Percentiles rank a stretch among this genome's conserved stretches.
Evolutionary conservation across 2,329 filamentous ascomycete species (phyloP).

Genomic region (Epichloe elymi): DNA sequence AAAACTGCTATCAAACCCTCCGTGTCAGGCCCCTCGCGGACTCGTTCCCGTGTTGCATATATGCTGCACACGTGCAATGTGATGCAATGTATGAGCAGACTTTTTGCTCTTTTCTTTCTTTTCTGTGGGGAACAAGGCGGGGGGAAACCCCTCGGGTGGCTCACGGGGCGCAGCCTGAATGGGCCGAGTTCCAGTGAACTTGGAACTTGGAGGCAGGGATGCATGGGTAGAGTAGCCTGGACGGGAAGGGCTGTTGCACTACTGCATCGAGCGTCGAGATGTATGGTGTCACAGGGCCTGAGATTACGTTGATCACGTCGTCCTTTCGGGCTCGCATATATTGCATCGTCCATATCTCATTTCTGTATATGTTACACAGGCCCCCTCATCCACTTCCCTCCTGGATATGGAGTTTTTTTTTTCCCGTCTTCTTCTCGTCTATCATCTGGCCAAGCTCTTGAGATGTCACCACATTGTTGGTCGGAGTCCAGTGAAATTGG

Average conservation of each 20-base stretch:
- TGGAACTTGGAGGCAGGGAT: too few species aligned
- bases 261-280: not conserved
- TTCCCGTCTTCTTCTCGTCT: not conserved
- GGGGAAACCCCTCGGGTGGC: not conserved
- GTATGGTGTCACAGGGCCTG: not conserved
- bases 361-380: not conserved
- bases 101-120: too few species aligned
- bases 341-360: too few species aligned
- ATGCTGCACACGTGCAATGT: too few species aligned
- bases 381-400: not conserved
- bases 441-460: too few species aligned
- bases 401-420: not conserved
- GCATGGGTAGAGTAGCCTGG: not conserved
- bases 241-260: not conserved
- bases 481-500: constrained; percentile 41
- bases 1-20: too few species aligned
- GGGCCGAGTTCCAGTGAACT: not conserved
- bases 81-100: too few species aligned
- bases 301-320: not conserved
- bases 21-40: too few species aligned
- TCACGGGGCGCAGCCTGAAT: not conserved
- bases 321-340: not conserved
- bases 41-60: too few species aligned
- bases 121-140: too few species aligned
- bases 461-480: constrained; percentile 5